Conservation (phyloP, 2,329 filamentous ascomycete species). For the Tolypocladium ophioglossoides region DNA sequence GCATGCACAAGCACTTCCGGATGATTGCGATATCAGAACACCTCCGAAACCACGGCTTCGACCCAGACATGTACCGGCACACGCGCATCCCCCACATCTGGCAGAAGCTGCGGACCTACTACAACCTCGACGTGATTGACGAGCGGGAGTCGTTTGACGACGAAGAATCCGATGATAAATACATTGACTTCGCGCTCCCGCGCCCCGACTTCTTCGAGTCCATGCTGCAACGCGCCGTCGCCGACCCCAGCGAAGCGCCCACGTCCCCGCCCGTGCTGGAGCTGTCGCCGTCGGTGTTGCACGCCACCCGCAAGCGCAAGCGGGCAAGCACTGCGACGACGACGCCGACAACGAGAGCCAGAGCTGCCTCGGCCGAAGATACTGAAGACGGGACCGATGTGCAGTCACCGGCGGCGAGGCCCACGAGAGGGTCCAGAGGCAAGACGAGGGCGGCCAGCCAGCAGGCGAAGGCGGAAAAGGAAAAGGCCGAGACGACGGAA, state of each 20-base stretch:
- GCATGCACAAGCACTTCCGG: constrained; percentile 89
- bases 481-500: constrained; percentile 20
- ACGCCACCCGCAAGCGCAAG: constrained; percentile 33
- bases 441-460: constrained; percentile 33
- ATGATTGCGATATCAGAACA: constrained; percentile 80
- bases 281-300: constrained; percentile 21
- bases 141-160: constrained; percentile 66
- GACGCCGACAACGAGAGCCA: constrained; percentile 18
- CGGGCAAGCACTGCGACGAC: constrained; percentile 22
- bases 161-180: constrained; percentile 47
- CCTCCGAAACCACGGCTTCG: constrained; percentile 68
- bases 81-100: constrained; percentile 87
- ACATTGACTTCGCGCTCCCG: constrained; percentile 57
- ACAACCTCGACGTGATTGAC: constrained; percentile 78
- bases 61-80: constrained; percentile 60
- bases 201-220: constrained; percentile 30
- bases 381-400: constrained; percentile 34
- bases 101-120: constrained; percentile 73
- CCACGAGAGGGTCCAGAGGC: constrained; percentile 31
- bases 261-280: constrained; percentile 36
- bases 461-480: constrained; percentile 17
- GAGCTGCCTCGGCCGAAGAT: constrained; percentile 35
- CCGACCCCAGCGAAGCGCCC: constrained; percentile 35
- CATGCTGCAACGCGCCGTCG: constrained; percentile 34
- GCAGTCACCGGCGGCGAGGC: constrained; percentile 22